A percentile compares a stretch with the other conserved stretches of the same genome.
These are phyloP conservation scores for Acanthamoeba royreba DNA, from an alignment of 208 protist genomes.

Conservation along the genomic window DNA sequence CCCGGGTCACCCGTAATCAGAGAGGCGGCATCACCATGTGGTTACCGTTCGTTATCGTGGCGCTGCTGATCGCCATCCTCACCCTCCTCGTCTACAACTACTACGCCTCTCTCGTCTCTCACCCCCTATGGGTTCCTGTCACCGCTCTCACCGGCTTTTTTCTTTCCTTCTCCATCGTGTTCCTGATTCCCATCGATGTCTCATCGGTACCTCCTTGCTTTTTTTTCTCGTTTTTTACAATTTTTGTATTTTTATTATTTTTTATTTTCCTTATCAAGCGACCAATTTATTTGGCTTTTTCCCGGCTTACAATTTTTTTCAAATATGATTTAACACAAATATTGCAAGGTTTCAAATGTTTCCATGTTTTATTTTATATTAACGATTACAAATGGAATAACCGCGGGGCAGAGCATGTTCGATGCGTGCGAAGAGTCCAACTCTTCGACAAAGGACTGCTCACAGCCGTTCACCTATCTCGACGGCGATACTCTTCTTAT, in stretches of 20 bases:
- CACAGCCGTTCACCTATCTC: neutral
- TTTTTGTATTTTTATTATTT: too few species aligned
- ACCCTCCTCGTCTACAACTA: slow-evolving; percentile 25
- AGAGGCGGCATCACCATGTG: slow-evolving; percentile 19
- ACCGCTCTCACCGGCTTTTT: neutral
- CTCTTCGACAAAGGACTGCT: neutral
- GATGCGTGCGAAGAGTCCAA: neutral
- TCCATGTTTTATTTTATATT: too few species aligned
- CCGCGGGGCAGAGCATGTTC: neutral
- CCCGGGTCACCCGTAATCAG: too few species aligned
- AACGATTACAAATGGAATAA: too few species aligned
- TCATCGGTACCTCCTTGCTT: slow-evolving; percentile 23
- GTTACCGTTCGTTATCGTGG: slow-evolving; percentile 21
- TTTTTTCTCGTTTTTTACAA: too few species aligned
- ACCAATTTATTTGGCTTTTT: too few species aligned
- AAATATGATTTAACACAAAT: too few species aligned
- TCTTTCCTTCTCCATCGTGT: slow-evolving; percentile 21
- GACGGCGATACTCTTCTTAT: neutral
- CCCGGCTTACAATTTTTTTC: too few species aligned
- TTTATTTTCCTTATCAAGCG: too few species aligned
- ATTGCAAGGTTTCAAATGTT: too few species aligned
- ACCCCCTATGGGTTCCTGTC: neutral
- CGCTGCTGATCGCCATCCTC: neutral
- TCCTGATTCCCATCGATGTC: slow-evolving; percentile 40
- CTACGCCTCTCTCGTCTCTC: neutral